Base-by-base conservation (phyloP, 108 stramenopile genomes). In the Cyclotella distinguenda region DNA sequence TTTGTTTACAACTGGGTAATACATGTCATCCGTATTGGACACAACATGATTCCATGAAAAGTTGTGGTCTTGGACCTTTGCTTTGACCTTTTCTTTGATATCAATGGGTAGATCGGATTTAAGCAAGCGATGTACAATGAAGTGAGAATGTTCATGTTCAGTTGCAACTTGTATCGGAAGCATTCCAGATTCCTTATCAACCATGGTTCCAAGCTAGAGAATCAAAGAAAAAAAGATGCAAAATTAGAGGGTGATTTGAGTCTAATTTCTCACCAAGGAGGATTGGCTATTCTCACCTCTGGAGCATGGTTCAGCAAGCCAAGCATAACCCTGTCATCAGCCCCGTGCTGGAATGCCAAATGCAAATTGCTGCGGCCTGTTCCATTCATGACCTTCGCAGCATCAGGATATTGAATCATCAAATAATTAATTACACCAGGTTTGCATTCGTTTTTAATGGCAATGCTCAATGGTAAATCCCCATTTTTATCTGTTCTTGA, bases 21-120 rank as follows among this genome's bases (percentile, higher is more conserved):
- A 93, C 67, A 87, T 32, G 66, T 93, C 92, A 26, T 93, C 77
- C 13, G 86, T 74, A 57, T 88, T 79, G 9, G 91, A 82, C 23
- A 93, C 89, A 45, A 93, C 47, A 62, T 93, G 89, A 55, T 90
- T 93, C 92, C 92, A 93, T 1, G 92, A 93, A 69, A 84, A 90
- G 30, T 86, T 84, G 59, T 93, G 92, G 28, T 89, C 83, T 34
- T 86, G 27, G 16, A 86, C 68, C 74, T 90, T 89, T 6, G 85
- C 87, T 30, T 84, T 66, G 18, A 86, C 78, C 74, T 93, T 93
- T 59, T 89, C 92, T 18, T 82, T 80, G 40, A 87, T 49, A 59
- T 93, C 89, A 62, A 93, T 87, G 2, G 92, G 92, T 72, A 93
- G 74, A 66, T 93, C 92, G 16, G 81, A 82, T 68, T 83, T 85